Evolutionary conservation across 202 grass and related monocot species (phyloP).

Genomic region (Bolboschoenoplectus hybrid): DNA sequence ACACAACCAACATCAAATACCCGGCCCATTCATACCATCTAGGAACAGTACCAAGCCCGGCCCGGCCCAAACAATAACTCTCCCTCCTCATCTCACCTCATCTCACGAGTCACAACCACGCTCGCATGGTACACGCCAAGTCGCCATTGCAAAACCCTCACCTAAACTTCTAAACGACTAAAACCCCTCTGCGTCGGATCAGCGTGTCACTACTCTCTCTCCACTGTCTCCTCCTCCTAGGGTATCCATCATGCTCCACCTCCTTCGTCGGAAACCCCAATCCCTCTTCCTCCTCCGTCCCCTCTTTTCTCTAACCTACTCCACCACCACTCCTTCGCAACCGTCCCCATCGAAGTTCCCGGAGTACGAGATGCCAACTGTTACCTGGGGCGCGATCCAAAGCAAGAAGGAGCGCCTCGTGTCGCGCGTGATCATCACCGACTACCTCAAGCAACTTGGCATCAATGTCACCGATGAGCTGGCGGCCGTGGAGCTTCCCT

Average conservation of each 20-base stretch:
- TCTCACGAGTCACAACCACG: too few relatives aligned
- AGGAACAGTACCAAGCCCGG: not conserved
- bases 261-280: slow-evolving; percentile 37
- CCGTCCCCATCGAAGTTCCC: slow-evolving; percentile 47
- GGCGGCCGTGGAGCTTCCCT: slow-evolving; percentile 76
- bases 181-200: not conserved
- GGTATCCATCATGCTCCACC: slow-evolving; percentile 35
- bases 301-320: slow-evolving; percentile 26
- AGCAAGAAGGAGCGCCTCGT: slow-evolving; percentile 90
- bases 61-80: not conserved
- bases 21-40: not conserved
- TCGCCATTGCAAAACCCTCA: not conserved
- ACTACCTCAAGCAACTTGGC: slow-evolving; percentile 85
- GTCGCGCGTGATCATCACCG: slow-evolving; percentile 80
- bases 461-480: slow-evolving; percentile 81
- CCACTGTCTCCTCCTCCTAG: not conserved
- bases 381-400: slow-evolving; percentile 93
- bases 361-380: slow-evolving; percentile 92
- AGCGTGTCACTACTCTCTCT: not conserved
- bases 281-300: slow-evolving; percentile 11
- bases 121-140: too few relatives aligned
- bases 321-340: slow-evolving; percentile 24
- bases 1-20: not conserved
- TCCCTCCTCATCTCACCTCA: not conserved
- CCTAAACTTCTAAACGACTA: too few relatives aligned